Evolutionary conservation across 139 green algal species (phyloP), one percentile per base, ranked within the genome.

Genomic region (Chlamydomonas schloesseri): DNA sequence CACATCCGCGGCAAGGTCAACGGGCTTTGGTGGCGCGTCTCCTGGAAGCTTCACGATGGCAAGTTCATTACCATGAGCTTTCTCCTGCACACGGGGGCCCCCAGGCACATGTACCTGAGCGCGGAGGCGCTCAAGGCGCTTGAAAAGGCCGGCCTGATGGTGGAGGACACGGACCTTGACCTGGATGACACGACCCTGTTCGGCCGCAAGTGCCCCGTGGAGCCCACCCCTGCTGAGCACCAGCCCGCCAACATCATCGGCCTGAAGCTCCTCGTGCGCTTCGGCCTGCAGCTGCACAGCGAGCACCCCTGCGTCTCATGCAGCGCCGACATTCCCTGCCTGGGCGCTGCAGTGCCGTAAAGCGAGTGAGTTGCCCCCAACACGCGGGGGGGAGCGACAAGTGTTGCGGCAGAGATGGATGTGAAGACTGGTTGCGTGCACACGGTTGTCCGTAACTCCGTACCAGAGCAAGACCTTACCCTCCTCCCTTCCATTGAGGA

Each of bases 241-340:
- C 5, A 55, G 53, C 53, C n/a, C 31, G 73, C 73, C n/a, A 81
- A 81, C 73, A 81, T 81, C n/a, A 70, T 81, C n/a, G 73, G 73
- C 73, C n/a, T 81, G 31, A 68, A 69, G 73, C 50, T 81, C 2
- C 31, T 68, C 53, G 71, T 34, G 55, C 73, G 53, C 53, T 21
- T 81, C 55, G 73, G 73, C 57, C 36, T 81, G 73, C 2, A 55
- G 70, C 70, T 75, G 21, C 57, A 20, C 36, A 36, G 31, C 36
- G 36, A 58, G 29, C 14, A 55, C 1, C 70, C 70, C 14, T 20
- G 57, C 70, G 57, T 75, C 70, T 17, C 3, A 1, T 53, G 57
- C 70, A 75, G 50, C 1, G 28, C 34, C 20, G 17, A 34, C 62
- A 69, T 69, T 23, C 62, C 62, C 5, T 69, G 34, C 62, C 62